A percentile compares a stretch with the other conserved stretches of the same genome.
phyloP scores from a whole-genome alignment of 345 rosid species.

The Euclidium syriacum region DNA sequence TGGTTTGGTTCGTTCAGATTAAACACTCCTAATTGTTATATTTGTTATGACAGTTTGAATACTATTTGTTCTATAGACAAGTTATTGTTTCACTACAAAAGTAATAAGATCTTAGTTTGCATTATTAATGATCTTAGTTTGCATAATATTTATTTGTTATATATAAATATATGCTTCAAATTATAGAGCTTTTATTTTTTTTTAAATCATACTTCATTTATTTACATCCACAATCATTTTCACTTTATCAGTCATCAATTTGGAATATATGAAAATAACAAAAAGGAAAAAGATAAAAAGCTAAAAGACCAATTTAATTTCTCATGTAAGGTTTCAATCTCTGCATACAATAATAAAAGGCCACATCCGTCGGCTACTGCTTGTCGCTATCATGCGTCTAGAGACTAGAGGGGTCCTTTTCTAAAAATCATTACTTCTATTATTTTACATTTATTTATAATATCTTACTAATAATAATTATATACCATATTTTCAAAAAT shows the following conservation, averaged over 20 bases:
- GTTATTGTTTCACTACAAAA: too few species aligned
- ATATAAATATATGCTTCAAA: too few species aligned
- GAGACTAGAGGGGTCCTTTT: constrained; percentile 19
- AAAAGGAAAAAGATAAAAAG: constrained; percentile 21
- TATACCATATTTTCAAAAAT: constrained; percentile 22
- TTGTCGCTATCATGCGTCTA: constrained; percentile 25
- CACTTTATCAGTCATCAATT: constrained; percentile 3
- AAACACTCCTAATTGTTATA: too few species aligned
- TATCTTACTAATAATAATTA: constrained; percentile 1
- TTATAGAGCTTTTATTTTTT: too few species aligned
- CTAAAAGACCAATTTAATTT: constrained; percentile 27
- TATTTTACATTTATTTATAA: background rate
- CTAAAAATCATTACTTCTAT: constrained; percentile 15
- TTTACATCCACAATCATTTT: background rate
- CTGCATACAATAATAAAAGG: constrained; percentile 25
- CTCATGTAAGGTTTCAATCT: constrained; percentile 21
- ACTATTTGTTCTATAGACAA: too few species aligned
- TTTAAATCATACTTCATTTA: background rate
- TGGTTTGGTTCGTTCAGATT: too few species aligned
- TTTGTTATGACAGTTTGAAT: too few species aligned
- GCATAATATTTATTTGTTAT: too few species aligned
- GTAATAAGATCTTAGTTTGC: too few species aligned
- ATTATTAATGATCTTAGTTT: too few species aligned
- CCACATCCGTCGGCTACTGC: constrained; percentile 32
- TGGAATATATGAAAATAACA: constrained; percentile 14